These are phyloP conservation scores for Penicillium steckii DNA, from an alignment of 495 filamentous ascomycete species.

Conservation along the genomic window DNA sequence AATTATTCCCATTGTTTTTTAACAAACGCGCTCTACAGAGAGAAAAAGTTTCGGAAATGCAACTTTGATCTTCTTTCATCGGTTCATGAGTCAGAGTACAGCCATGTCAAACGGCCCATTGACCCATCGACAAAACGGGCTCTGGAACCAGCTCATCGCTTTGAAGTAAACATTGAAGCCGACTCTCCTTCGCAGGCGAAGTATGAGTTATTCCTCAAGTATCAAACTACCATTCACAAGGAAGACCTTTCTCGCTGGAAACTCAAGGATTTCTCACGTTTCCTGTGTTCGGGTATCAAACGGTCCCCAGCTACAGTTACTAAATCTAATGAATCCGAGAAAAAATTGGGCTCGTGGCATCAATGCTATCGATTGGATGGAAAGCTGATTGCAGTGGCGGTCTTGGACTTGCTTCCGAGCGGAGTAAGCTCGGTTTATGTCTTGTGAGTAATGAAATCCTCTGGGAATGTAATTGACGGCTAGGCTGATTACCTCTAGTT, in stretches of 20 bases:
- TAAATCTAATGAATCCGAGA: conserved; percentile 46
- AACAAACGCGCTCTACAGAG: conserved; percentile 40
- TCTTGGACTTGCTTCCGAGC: conserved; percentile 83
- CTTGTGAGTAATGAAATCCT: conserved; percentile 48
- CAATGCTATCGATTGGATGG: conserved; percentile 94
- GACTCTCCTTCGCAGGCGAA: conserved; percentile 86
- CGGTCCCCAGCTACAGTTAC: conserved; percentile 36
- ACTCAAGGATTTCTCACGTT: conserved; percentile 68
- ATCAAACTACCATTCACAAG: conserved; percentile 77
- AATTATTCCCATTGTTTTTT: too few species aligned
- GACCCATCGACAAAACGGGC: conserved; percentile 52
- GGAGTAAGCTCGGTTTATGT: conserved; percentile 94
- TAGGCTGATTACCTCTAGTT: conserved; percentile 35
- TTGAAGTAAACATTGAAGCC: conserved; percentile 76
- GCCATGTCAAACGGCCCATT: conserved; percentile 52
- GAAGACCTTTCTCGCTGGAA: conserved; percentile 69
- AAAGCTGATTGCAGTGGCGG: conserved; percentile 80
- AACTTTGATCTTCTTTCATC: conserved; percentile 71
- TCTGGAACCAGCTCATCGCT: conserved; percentile 72
- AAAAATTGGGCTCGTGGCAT: conserved; percentile 83
- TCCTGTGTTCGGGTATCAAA: conserved; percentile 83
- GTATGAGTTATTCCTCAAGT: conserved; percentile 75
- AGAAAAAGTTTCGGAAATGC: conserved; percentile 69
- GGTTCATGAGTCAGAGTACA: conserved; percentile 70
- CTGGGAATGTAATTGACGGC: background rate